These are phyloP conservation scores for Allium fistulosum DNA, from an alignment of 106 monocot species.

Conservation along the genomic window DNA sequence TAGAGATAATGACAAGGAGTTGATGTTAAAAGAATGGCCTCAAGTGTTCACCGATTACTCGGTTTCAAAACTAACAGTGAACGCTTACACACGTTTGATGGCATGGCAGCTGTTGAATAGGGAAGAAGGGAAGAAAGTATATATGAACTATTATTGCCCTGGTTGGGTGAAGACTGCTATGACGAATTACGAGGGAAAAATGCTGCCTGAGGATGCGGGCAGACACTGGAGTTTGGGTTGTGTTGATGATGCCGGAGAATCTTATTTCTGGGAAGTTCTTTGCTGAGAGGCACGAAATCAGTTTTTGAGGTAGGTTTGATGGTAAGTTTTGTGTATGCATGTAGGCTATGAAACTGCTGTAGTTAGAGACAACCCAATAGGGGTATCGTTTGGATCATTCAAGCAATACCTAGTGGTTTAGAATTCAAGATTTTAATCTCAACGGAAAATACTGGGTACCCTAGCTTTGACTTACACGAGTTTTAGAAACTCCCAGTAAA, in stretches of 20 bases:
- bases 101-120: constrained; percentile 37
- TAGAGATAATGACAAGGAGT: constrained; percentile 38
- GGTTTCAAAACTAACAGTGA: constrained; percentile 76
- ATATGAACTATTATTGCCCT: constrained; percentile 83
- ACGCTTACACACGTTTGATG: constrained; percentile 66
- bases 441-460: too few species aligned
- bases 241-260: constrained; percentile 23
- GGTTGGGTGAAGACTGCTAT: constrained; percentile 96
- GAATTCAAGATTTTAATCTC: too few species aligned
- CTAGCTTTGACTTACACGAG: too few species aligned
- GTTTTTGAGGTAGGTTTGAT: constrained; percentile 29
- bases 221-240: constrained; percentile 81
- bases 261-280: constrained; percentile 60
- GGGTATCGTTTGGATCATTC: too few species aligned
- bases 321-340: neutral
- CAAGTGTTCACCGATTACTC: constrained; percentile 89
- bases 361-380: too few species aligned
- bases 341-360: too few species aligned
- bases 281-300: constrained; percentile 80
- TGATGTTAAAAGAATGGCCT: constrained; percentile 49
- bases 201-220: constrained; percentile 62
- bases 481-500: too few species aligned
- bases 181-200: constrained; percentile 87
- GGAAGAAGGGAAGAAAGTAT: constrained; percentile 50
- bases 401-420: too few species aligned